Evolutionary conservation across 225 moss, liverwort and hornwort species (phyloP).

Genomic region (Sphagnum contortum): DNA sequence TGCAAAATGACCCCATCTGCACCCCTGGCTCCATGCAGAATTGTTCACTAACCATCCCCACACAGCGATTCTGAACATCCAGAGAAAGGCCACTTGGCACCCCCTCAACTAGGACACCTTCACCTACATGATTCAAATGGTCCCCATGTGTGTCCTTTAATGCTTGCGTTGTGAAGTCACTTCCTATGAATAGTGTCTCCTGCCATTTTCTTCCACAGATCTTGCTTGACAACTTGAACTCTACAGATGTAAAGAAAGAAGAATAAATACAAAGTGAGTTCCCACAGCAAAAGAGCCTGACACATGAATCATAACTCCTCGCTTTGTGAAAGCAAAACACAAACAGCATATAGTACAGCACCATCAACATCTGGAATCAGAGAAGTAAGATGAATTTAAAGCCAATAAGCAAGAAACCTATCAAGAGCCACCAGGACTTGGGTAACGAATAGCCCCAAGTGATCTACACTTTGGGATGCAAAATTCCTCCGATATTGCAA

Average conservation of each 20-base stretch:
- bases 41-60: constrained; percentile 82
- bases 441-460: too few species aligned
- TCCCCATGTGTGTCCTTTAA: too few species aligned
- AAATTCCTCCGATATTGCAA: too few species aligned
- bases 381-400: too few species aligned
- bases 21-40: constrained; percentile 97
- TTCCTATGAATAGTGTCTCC: too few species aligned
- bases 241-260: too few species aligned
- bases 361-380: constrained; percentile 75
- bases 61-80: constrained; percentile 74
- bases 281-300: constrained; percentile 85
- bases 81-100: constrained; percentile 58
- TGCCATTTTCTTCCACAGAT: too few species aligned
- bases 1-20: constrained; percentile 76
- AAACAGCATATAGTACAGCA: constrained; percentile 91
- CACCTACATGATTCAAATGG: constrained; percentile 25
- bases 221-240: too few species aligned
- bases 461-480: too few species aligned
- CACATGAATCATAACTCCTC: constrained; percentile 90
- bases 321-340: constrained; percentile 88
- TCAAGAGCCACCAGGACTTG: too few species aligned
- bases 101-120: constrained; percentile 96
- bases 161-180: too few species aligned
- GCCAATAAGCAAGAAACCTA: too few species aligned
- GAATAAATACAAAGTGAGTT: constrained; percentile 48